Conservation (phyloP, 179 eudicot genomes). For the Silene coronaria region DNA sequence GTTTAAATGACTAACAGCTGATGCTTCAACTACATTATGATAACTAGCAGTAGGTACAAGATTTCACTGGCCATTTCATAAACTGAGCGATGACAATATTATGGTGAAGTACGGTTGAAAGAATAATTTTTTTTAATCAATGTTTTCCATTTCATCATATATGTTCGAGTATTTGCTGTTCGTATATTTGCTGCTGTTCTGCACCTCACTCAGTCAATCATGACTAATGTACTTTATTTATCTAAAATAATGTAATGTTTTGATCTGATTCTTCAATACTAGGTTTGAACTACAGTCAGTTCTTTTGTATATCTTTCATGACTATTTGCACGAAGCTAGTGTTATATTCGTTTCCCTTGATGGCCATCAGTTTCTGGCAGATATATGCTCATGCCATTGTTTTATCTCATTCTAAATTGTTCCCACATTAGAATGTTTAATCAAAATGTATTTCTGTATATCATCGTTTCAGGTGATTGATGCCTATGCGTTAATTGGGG, state of each 20-base stretch:
- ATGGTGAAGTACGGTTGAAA: background rate
- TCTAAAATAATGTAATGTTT: background rate
- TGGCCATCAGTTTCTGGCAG: background rate
- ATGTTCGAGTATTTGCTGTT: background rate
- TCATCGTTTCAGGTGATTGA: constrained; percentile 67
- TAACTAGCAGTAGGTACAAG: too few species aligned
- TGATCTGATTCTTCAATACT: background rate
- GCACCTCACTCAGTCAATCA: background rate
- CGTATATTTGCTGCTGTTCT: background rate
- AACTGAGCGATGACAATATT: background rate
- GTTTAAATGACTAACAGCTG: too few species aligned
- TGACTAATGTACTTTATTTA: background rate
- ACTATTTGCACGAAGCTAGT: background rate
- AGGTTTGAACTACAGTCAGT: background rate
- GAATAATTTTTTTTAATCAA: background rate
- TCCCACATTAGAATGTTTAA: constrained; percentile 8
- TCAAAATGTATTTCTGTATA: constrained; percentile 1
- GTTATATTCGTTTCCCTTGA: background rate
- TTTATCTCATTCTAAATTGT: background rate
- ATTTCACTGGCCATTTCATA: too few species aligned
- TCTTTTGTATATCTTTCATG: background rate
- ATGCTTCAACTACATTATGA: too few species aligned
- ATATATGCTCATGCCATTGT: constrained; percentile 10
- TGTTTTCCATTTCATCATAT: background rate
- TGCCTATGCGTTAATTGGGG: constrained; percentile 94